Evolutionary conservation across 192 early-diverging fungal genomes (phyloP), one percentile per base, ranked within the genome.

Genomic region (Funneliformis geosporum): DNA sequence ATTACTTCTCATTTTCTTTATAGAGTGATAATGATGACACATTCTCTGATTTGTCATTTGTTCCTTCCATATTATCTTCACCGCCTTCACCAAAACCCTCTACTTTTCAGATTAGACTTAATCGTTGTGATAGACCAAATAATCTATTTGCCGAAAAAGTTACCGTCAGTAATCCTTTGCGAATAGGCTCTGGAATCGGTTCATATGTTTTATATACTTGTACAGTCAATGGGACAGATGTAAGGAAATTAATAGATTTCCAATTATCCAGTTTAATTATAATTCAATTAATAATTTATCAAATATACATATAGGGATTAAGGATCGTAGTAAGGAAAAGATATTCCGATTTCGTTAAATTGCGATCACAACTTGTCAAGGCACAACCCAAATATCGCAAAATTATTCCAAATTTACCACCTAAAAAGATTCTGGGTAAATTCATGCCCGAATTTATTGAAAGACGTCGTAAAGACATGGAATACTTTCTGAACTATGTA

Each of bases 401-500:
- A 60, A 72, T 75, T 40, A 75, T 87, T 60, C 86, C 86, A 47
- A 82, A 82, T 38, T 62, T 87, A 55, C 86, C 86, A n/a, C 86
- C 86, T 14, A 87, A 87, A 59, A 85, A 85, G 65, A 79, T 87
- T 9, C 9, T 78, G 60, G 76, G 76, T 64, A 85, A 85, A 73
- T 87, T 87, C 46, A 80, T 66, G 12, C 82, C 86, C 8, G 77
- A 75, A 50, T 87, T 87, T 80, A 77, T 87, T 28, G 86, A 87
- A 55, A 79, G 70, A 66, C 68, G 86, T 40, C 74, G 84, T 25
- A 71, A 83, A 33, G 86, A 85, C 59, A 61, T 87, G 25, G 84
- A 87, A 65, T 87, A 87, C 47, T 87, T 87, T 79, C 82, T 87
- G 39, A 81, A 81, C 44, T 87, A 85, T 73, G 78, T 87, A 10